Percentiles rank a stretch among this genome's conserved stretches.
These are phyloP conservation scores for Hypomontagnella submonticulosa DNA, from an alignment of 495 filamentous ascomycete species.

Conservation along the genomic window DNA sequence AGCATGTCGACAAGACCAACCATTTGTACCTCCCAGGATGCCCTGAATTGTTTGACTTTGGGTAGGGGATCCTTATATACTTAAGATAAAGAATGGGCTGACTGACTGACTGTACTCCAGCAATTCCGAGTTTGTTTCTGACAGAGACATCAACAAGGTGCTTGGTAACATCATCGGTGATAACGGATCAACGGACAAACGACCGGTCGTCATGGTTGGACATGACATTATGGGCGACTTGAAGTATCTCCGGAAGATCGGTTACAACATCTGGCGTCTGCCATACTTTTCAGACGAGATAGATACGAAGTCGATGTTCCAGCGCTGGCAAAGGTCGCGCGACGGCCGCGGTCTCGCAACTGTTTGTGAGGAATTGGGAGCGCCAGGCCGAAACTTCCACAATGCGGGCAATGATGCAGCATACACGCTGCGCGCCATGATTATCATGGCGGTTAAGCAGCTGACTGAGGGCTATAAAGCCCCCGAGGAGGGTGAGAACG, in stretches of 20 bases:
- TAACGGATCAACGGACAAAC: constrained; percentile 46
- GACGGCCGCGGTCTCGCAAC: constrained; percentile 65
- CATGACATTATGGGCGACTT: constrained; percentile 77
- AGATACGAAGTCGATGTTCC: constrained; percentile 78
- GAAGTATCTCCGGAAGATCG: constrained; percentile 67
- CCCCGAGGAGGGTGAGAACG: constrained; percentile 6
- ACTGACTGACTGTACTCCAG: constrained; percentile 30
- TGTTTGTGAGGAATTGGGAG: constrained; percentile 72
- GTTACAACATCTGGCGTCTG: constrained; percentile 66
- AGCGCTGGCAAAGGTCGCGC: constrained; percentile 60
- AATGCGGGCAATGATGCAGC: constrained; percentile 96
- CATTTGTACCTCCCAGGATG: constrained; percentile 72
- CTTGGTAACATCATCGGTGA: constrained; percentile 48
- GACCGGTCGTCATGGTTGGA: constrained; percentile 81
- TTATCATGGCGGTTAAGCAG: constrained; percentile 69
- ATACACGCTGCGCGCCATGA: constrained; percentile 81
- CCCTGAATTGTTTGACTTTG: constrained; percentile 81
- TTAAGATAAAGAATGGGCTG: constrained; percentile 36
- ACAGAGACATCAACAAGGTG: constrained; percentile 15
- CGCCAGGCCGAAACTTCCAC: constrained; percentile 74
- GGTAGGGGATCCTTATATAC: constrained; percentile 51
- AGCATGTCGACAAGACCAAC: constrained; percentile 74
- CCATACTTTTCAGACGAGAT: constrained; percentile 68
- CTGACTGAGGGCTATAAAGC: constrained; percentile 13
- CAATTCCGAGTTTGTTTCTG: constrained; percentile 47